Evolutionary conservation across 129 eudicot species (phyloP), one percentile per base, ranked within the genome.

Genomic region (Smallanthus sonchifolius): DNA sequence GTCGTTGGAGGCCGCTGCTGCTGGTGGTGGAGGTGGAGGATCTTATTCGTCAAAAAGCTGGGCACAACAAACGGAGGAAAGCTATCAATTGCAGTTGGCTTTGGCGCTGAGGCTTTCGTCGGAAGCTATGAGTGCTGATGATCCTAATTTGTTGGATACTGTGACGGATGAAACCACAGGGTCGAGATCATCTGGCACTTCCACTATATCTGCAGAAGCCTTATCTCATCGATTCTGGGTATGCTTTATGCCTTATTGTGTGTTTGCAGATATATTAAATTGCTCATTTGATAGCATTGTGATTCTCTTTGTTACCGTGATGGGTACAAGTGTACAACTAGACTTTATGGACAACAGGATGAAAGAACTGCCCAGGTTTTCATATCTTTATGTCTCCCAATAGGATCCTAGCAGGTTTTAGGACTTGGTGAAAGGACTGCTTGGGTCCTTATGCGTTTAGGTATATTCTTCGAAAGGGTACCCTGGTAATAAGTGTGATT

Each of bases 41-140:
- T 76, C 80, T 56, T 76, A 67, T 76, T 76, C 80, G 16, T 85
- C 86, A 7, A 91, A 88, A 74, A 91, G 97, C 74, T 91, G 97
- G 97, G 96, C 97, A 19, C 97, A 88, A 67, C 97, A 88, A 84
- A 88, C 96, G 63, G 97, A 88, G 82, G 97, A 91, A 76, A 88
- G 97, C 43, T 91, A 91, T 69, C 97, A 86, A 54, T 66, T 91
- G 81, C 97, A 91, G 77, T 67, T 88, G 85, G 97, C 96, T 8
- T 66, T 91, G 80, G 97, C 97, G 37, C 70, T 91, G 24, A 83
- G 97, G 49, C 83, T 91, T 35, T 91, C 97, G 3, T 73, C 97
- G 7, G 97, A 91, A 56, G 92, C 97, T 51, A 79, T 90, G 36
- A 84, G 89, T 72, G 91, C 90, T n/a, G 89, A 88, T 72, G 92